phyloP scores from a whole-genome alignment of 2,329 filamentous ascomycete genomes.

The Calycina marina region DNA sequence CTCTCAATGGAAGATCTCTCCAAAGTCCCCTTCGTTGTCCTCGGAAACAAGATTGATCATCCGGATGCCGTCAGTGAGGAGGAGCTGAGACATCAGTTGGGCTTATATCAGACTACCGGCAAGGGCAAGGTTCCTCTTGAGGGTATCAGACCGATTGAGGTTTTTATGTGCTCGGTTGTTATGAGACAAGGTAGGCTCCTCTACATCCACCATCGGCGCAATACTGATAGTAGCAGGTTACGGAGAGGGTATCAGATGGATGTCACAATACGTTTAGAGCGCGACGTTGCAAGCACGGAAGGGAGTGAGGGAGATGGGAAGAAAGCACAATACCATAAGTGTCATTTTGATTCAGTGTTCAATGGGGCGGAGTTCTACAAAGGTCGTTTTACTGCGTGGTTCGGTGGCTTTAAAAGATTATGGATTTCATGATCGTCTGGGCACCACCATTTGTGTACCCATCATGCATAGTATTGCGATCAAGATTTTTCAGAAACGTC shows the following conservation, averaged over 20 bases:
- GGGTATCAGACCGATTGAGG: constrained; percentile 86
- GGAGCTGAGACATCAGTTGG: constrained; percentile 80
- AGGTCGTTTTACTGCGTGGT: constrained; percentile 18
- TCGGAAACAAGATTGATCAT: constrained; percentile 99
- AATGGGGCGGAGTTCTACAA: constrained; percentile 21
- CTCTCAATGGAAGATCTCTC: constrained; percentile 91
- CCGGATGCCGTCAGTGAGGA: constrained; percentile 92
- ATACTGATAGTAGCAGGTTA: constrained; percentile 40
- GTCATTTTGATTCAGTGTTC: too few species aligned
- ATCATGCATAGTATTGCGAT: constrained; percentile 22
- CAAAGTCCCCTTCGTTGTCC: constrained; percentile 90
- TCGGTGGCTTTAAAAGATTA: constrained; percentile 10
- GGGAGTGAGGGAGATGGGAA: constrained; percentile 1
- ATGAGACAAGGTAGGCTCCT: constrained; percentile 70
- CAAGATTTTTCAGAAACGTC: too few species aligned
- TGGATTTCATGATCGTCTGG: constrained; percentile 12
- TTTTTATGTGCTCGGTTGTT: constrained; percentile 98
- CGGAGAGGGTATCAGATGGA: constrained; percentile 80
- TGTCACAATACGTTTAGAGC: constrained; percentile 76
- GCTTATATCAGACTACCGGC: constrained; percentile 89
- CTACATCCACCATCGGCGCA: background rate
- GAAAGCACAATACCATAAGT: constrained; percentile 12
- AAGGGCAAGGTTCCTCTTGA: constrained; percentile 90
- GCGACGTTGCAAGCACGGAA: constrained; percentile 1
- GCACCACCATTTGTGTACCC: constrained; percentile 18